Percentiles rank a stretch among this genome's conserved stretches.
phyloP scores from a whole-genome alignment of 2,329 filamentous ascomycete genomes.

The Phyllachora maydis region DNA sequence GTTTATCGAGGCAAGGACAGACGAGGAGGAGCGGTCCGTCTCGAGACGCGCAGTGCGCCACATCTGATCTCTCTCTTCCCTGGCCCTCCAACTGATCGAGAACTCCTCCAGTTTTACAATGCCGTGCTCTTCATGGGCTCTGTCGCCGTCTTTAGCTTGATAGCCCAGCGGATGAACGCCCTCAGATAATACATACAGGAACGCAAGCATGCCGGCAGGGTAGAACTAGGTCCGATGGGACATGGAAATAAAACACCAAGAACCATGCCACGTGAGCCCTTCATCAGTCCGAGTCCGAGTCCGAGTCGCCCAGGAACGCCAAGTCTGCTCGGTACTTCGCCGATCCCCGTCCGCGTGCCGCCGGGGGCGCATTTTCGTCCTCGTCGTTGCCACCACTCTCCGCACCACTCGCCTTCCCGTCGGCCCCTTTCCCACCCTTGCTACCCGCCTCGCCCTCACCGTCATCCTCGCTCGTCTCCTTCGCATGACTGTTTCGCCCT shows the following conservation, averaged over 20 bases:
- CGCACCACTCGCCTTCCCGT: constrained; percentile 4
- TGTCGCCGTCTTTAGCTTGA: constrained; percentile 80
- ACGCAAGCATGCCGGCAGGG: no score
- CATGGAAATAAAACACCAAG: no score
- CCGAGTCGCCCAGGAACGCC: constrained; percentile 42
- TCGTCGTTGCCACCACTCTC: constrained; percentile 14
- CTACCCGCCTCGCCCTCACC: constrained; percentile 8
- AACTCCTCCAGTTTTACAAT: constrained; percentile 97
- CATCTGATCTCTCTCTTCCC: constrained; percentile 1
- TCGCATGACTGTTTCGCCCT: constrained; percentile 16
- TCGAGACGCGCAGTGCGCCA: constrained; percentile 73
- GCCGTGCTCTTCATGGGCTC: constrained; percentile 92
- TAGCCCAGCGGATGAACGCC: constrained; percentile 68
- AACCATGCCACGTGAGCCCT: no score
- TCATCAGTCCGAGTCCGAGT: constrained; percentile 47
- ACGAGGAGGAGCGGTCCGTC: constrained; percentile 85
- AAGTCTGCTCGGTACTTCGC: constrained; percentile 27
- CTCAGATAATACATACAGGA: no score
- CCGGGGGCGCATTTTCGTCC: constrained; percentile 14
- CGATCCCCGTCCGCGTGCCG: constrained; percentile 21
- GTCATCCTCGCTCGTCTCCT: constrained; percentile 12
- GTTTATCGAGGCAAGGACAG: constrained; percentile 84
- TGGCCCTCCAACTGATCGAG: no score
- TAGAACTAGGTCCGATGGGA: no score
- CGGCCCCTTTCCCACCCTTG: constrained; percentile 3